Evolutionary conservation across 352 stramenopile species (phyloP).

Genomic region (Blastocystis sp.): DNA sequence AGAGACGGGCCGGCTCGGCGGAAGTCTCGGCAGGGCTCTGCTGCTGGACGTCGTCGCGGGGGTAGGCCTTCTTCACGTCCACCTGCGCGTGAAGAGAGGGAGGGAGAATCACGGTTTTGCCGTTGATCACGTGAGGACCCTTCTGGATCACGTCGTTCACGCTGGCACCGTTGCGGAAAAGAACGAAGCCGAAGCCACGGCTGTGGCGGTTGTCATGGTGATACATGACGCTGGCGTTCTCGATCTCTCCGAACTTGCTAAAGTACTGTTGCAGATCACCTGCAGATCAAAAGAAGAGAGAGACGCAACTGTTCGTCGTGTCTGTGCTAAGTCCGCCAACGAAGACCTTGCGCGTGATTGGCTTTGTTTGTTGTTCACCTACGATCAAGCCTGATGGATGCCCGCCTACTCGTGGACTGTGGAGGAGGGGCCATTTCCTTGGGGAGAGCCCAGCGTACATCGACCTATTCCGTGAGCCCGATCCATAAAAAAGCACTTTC

Average conservation of each 20-base stretch:
- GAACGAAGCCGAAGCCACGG: conserved; percentile 48
- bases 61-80: conserved; percentile 61
- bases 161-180: conserved; percentile 23
- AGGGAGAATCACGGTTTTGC: not conserved
- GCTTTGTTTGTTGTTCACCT: conserved; percentile 45
- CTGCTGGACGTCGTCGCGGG: conserved; percentile 18
- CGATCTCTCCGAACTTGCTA: conserved; percentile 52
- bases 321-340: conserved; percentile 38
- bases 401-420: conserved; percentile 12
- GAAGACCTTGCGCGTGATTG: conserved; percentile 38
- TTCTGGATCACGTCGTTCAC: conserved; percentile 32
- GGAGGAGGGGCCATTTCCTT: conserved; percentile 64
- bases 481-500: not conserved
- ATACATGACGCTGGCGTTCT: conserved; percentile 41
- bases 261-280: conserved; percentile 46
- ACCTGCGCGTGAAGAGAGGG: not conserved
- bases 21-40: not conserved
- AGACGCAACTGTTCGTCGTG: conserved; percentile 4
- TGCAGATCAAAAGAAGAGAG: not conserved
- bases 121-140: conserved; percentile 31
- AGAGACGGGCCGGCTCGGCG: not conserved
- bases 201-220: conserved; percentile 57
- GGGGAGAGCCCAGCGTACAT: conserved; percentile 60
- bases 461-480: not conserved
- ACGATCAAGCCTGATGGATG: not conserved